Evolutionary conservation across 257 asterid species (phyloP), one percentile per base, ranked within the genome.

Genomic region (Echium plantagineum): DNA sequence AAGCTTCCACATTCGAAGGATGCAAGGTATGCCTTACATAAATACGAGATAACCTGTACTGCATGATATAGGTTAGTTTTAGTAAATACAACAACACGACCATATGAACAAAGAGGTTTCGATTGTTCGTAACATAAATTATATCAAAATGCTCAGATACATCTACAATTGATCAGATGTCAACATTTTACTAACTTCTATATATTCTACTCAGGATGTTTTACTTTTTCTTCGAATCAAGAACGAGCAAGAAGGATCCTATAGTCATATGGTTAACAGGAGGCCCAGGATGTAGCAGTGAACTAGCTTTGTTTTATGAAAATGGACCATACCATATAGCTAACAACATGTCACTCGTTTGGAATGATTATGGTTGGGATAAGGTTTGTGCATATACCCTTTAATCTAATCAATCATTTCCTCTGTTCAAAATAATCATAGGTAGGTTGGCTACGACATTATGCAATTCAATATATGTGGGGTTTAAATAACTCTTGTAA

Each of bases 11-110:
- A 79, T 60, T 69, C 89, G 15, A 53, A 74, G 53, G 76, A 68
- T 42, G 91, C 96, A 62, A 85, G 89, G 94, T 82, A 74, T 17
- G 57, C 6, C 26, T 5, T n/a, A 53, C 2, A 53, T 18, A n/a
- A 28, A 17, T 15, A 53, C 0, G 3, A 53, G 13, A 42, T 42
- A 42, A 42, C 17, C 16, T 7, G 17, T 12, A 42, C 17, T 10
- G 17, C 17, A 42, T 42, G 49, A 42, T 42, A 42, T 42, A 42
- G 17, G 13, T 35, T 13, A 35, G 12, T 35, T 7, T 8, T 13
- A 35, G 9, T 9, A 35, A 35, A 35, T 35, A 35, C 46, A 35
- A 7, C 46, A 35, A 35, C 46, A 35, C 9, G 46, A 12, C 12
- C 32, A 4, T 3, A 28, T 28, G 5, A 28, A 28, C 5, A 28